Evolutionary conservation across 768 basidiomycete species (phyloP).

Genomic region (Auriscalpium microsporum): DNA sequence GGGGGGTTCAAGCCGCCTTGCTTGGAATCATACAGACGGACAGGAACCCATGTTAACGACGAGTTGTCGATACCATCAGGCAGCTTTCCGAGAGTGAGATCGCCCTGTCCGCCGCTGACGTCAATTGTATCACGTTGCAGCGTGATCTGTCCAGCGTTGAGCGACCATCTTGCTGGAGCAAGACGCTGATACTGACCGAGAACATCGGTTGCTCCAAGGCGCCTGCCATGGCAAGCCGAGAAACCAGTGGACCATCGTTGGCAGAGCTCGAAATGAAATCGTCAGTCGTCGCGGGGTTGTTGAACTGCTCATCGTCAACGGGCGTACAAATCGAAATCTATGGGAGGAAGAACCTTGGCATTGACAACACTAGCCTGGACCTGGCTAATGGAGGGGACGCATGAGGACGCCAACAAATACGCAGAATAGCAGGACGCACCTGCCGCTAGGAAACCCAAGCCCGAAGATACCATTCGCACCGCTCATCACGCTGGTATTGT

Average conservation of each 20-base stretch:
- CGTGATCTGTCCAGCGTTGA: constrained; percentile 18
- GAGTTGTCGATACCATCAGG: constrained; percentile 41
- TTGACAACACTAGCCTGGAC: constrained; percentile 6
- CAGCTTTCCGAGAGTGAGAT: constrained; percentile 57
- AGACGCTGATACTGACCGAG: constrained; percentile 24
- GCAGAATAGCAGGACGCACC: constrained; percentile 2
- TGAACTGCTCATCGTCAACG: constrained; percentile 4
- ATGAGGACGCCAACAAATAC: background rate
- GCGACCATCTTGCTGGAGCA: background rate
- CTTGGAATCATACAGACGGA: constrained; percentile 43
- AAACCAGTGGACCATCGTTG: constrained; percentile 25
- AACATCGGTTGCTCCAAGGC: constrained; percentile 36
- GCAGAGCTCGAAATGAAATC: constrained; percentile 4
- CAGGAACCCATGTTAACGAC: constrained; percentile 56
- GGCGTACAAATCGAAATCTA: too few relatives aligned
- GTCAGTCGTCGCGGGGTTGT: constrained; percentile 6
- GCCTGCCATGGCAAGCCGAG: constrained; percentile 23
- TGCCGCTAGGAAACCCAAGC: constrained; percentile 51
- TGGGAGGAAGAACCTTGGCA: background rate
- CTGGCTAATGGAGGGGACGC: background rate
- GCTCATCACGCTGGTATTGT: constrained; percentile 48
- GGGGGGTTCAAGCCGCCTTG: constrained; percentile 52
- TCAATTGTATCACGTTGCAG: constrained; percentile 66
- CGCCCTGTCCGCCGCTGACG: constrained; percentile 58
- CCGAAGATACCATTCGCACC: constrained; percentile 64